phyloP scores from a whole-genome alignment of 2,329 filamentous ascomycete species.

The Talaromyces sp. region DNA sequence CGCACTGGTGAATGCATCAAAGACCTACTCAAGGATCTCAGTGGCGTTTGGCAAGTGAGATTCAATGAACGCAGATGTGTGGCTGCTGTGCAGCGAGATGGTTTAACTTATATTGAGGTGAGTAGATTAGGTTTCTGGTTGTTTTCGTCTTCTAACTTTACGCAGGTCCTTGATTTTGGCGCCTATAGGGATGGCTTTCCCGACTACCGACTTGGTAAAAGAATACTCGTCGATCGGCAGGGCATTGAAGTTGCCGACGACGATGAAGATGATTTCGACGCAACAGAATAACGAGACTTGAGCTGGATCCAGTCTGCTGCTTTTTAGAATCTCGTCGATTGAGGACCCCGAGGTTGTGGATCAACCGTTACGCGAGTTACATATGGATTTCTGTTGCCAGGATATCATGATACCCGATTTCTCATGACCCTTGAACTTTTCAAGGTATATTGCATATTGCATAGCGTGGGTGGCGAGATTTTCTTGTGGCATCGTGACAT shows the following conservation, averaged over 20 bases:
- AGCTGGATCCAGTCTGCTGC: neutral
- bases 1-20: slow-evolving; percentile 85
- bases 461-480: slow-evolving; percentile 34
- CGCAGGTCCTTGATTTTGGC: slow-evolving; percentile 91
- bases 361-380: neutral
- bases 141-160: slow-evolving; percentile 14
- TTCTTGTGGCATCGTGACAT: slow-evolving; percentile 27
- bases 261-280: slow-evolving; percentile 29
- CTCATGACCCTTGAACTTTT: slow-evolving; percentile 24
- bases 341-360: neutral
- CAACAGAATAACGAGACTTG: slow-evolving; percentile 5
- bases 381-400: neutral
- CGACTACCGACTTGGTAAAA: slow-evolving; percentile 67
- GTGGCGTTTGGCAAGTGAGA: slow-evolving; percentile 98
- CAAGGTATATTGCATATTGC: slow-evolving; percentile 23
- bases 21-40: slow-evolving; percentile 86
- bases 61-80: slow-evolving; percentile 95
- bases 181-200: slow-evolving; percentile 83
- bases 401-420: slow-evolving; percentile 31
- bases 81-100: slow-evolving; percentile 88
- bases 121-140: slow-evolving; percentile 27
- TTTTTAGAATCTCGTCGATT: neutral
- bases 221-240: slow-evolving; percentile 52
- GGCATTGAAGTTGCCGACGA: slow-evolving; percentile 32
- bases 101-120: slow-evolving; percentile 92